Evolutionary conservation across 768 basidiomycete species (phyloP), one percentile per base, ranked within the genome.

Genomic region (Lactarius hatsudake): DNA sequence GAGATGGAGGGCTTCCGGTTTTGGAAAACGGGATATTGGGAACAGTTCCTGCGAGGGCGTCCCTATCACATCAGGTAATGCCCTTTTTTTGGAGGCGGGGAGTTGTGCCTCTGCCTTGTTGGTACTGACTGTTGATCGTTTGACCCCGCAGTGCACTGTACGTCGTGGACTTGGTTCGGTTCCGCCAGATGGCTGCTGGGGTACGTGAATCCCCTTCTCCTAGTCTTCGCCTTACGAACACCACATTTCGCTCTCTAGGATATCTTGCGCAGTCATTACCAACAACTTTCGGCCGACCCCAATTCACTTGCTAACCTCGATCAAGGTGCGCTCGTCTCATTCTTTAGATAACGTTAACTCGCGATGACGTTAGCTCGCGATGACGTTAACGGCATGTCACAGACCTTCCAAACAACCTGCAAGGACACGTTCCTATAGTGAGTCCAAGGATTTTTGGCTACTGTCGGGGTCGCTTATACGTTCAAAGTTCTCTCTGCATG

Each of bases 1-100:
- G 97, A 96, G 38, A 97, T 98, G 90, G 97, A 98, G 75, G 95
- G 96, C 0, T 99, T 95, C 81, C 82, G 97, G 34, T 99, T 99
- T 81, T 99, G 97, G 97, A 98, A 98, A 79, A 91, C 88, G 0
- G 97, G 95, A 0, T 96, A 95, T 73, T 95, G 96, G 97, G 87
- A 84, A 71, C 90, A 98, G 28, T 93, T 92, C 73, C 79, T 98
- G 62, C 79, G 83, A 56, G 96, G 92, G 0, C 79, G 81, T 63
- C 91, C 94, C 13, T 98, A 99, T 79, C 97, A 98, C 74, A 99
- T 99, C 77, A 95, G 93, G 93, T 93, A 36, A 69, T 20, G 23
- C 23, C 8, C n/a, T 13, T 42, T 32, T 42, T 42, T 18, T 7
- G 17, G 40, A 15, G 17, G 23, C 30, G 13, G 4, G 5, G 23